Evolutionary conservation across 2,329 filamentous ascomycete genomes (phyloP), one percentile per base, ranked within the genome.

Genomic region (Curvularia spicifera): DNA sequence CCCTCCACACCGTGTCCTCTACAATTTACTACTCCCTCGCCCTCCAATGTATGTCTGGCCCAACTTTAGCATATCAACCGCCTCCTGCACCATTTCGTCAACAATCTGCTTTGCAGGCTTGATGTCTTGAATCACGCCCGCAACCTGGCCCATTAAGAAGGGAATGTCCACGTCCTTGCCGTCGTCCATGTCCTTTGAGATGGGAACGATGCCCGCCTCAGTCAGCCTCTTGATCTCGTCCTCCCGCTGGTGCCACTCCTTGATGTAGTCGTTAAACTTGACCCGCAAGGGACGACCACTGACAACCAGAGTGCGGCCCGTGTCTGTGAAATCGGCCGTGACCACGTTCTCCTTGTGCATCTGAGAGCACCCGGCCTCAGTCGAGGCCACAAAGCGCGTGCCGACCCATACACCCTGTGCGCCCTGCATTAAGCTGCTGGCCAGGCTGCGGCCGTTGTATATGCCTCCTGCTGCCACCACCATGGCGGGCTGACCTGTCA

Each of bases 131-230:
- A 97, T 91, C 1, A 88, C 84, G 1, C 90, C 93, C 0, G 92
- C 91, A 8, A 97, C 93, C 80, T 97, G 92, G 1, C 94, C 94
- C 94, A 97, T 97, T 71, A 97, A 75, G 77, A 94, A 93, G 12
- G 94, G 94, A 55, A 90, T 81, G 71, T 97, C 94, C 12, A 96
- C 81, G 40, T 97, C 92, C 54, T 88, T 89, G 1, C 89, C 90
- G 53, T 92, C 84, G 49, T 96, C 91, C 70, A 97, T 81, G 73
- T 98, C 94, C 72, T 91, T 83, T 78, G 89, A 86, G 63, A 97
- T 81, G 0, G 94, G 94, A 60, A 96, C 89, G 29, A 96, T 79
- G 0, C 94, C 94, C 65, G 83, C 81, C 35, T 89, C 87, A 33
- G 90, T 93, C 74, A 97, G 80, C 76, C 86, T 84, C 78, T 84